Evolutionary conservation across 805 yeast genomes (phyloP), one percentile per base, ranked within the genome.

Genomic region (Myxozyma geophila): DNA sequence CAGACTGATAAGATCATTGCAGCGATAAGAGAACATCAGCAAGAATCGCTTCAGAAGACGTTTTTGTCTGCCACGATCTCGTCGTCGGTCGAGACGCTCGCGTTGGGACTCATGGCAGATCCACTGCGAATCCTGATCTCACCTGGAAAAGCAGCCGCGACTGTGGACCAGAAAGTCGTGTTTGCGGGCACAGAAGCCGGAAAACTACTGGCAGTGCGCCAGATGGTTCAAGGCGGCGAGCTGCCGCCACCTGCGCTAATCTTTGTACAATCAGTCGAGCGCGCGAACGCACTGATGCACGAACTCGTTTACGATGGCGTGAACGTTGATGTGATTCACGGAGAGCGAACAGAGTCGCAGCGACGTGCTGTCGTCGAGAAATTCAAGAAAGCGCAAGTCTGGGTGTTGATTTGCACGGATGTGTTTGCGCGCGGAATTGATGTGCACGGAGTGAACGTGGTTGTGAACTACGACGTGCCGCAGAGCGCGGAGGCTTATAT

Each of bases 391-490:
- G 99, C 99, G 35, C 96, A 93, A 37, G 81, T 92, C 37, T 95
- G 99, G 99, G 96, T 95, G 52, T 81, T 95, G 67, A 93, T 95
- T 59, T 92, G 98, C 75, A 95, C 99, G 0, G 99, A 95, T 77
- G 97, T 95, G 54, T 79, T 95, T 60, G 88, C 98, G 2, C 85
- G 99, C 79, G 99, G 99, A 81, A 90, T 95, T 63, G 99, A 95
- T 76, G 95, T 95, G 79, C 91, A 91, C 73, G 98, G 98, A 60
- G 93, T 95, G 55, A 95, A 92, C 73, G 75, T 96, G 63, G 98
- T 95, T 47, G 90, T 95, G 69, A 95, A 95, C 77, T 95, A 95
- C 75, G 99, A 95, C 77, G 96, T 95, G 12, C 99, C 99, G 17
- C 89, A 86, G 71, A 85, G 88, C 50, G 91, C 98, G 0, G 98